Evolutionary conservation across 73 alveolate species (phyloP).

Genomic region (Tetrahymena malaccensis): DNA sequence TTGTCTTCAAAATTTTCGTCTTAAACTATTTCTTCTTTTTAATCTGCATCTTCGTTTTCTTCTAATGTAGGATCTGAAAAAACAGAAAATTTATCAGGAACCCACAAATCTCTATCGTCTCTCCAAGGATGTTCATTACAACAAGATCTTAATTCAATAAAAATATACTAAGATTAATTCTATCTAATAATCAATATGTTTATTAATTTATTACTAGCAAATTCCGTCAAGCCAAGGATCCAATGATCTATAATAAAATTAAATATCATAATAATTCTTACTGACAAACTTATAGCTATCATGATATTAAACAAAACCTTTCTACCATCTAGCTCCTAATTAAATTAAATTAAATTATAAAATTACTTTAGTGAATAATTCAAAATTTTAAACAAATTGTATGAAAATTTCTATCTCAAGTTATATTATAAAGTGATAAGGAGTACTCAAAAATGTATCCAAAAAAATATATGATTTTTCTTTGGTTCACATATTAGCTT

Average conservation of each 20-base stretch:
- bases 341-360: neutral
- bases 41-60: constrained; percentile 18
- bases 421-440: no score
- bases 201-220: neutral
- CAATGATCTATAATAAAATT: constrained; percentile 77
- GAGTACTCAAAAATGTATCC: no score
- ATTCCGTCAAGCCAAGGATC: constrained; percentile 90
- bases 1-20: neutral
- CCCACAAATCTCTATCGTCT: constrained; percentile 55
- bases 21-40: constrained; percentile 5
- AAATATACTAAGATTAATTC: neutral
- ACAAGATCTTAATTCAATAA: constrained; percentile 30
- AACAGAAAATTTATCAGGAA: constrained; percentile 59
- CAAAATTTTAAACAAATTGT: no score
- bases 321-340: constrained; percentile 79
- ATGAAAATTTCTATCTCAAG: no score
- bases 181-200: neutral
- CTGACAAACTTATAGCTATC: constrained; percentile 85
- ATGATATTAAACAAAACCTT: constrained; percentile 74
- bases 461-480: no score
- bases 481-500: neutral
- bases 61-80: constrained; percentile 16
- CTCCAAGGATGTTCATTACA: constrained; percentile 92
- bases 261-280: constrained; percentile 71
- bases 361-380: neutral